A percentile compares a stretch with the other conserved stretches of the same genome.
Evolutionary conservation across 306 rosid species (phyloP).

Genomic region (Castanea sativa): DNA sequence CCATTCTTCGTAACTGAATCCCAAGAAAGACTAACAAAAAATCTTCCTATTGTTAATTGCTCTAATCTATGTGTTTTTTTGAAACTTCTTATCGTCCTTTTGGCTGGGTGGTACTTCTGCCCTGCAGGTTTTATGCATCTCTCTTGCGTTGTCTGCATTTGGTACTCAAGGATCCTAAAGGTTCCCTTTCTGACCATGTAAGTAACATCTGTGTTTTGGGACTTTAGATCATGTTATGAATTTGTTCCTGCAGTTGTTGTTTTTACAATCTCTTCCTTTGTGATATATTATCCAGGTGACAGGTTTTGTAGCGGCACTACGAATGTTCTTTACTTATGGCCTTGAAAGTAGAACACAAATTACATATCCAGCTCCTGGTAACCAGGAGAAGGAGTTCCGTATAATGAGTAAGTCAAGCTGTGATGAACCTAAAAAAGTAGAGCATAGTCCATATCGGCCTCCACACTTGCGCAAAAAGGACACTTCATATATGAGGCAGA

Average conservation of each 20-base stretch:
- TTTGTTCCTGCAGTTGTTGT: background rate
- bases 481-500: slow-evolving; percentile 43
- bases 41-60: slow-evolving; percentile 3
- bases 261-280: slow-evolving; percentile 19
- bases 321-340: slow-evolving; percentile 73
- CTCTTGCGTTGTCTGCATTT: slow-evolving; percentile 75
- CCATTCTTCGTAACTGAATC: slow-evolving; percentile 9
- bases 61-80: slow-evolving; percentile 2
- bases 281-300: slow-evolving; percentile 54
- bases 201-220: slow-evolving; percentile 27
- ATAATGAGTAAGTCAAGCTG: slow-evolving; percentile 22
- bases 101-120: slow-evolving; percentile 25
- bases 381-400: slow-evolving; percentile 38
- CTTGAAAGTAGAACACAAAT: slow-evolving; percentile 43
- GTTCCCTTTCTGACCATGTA: slow-evolving; percentile 84
- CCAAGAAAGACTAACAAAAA: slow-evolving; percentile 13
- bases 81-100: slow-evolving; percentile 10
- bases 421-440: slow-evolving; percentile 47
- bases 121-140: slow-evolving; percentile 78
- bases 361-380: slow-evolving; percentile 31
- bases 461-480: slow-evolving; percentile 87
- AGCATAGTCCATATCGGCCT: slow-evolving; percentile 63
- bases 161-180: slow-evolving; percentile 62
- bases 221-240: slow-evolving; percentile 7
- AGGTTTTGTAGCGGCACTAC: slow-evolving; percentile 74